A percentile compares a stretch with the other conserved stretches of the same genome.
Evolutionary conservation across 192 early-diverging fungal species (phyloP).

Genomic region (Gaertneriomyces sp.): DNA sequence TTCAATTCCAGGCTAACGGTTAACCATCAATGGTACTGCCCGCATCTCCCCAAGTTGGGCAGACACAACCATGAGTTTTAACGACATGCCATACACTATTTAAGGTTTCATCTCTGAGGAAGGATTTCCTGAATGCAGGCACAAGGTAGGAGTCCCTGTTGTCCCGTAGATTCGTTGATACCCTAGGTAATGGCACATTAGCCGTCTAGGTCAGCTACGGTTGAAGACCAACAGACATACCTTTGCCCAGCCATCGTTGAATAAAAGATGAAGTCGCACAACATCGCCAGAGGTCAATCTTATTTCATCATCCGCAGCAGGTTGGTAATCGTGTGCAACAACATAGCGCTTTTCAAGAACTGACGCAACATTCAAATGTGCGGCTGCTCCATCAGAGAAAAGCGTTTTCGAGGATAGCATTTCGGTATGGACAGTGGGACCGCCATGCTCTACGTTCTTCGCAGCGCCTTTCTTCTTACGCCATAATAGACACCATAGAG

Average conservation of each 20-base stretch:
- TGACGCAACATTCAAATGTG: conserved; percentile 19
- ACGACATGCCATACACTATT: background rate
- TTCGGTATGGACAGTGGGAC: background rate
- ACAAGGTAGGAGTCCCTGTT: conserved; percentile 37
- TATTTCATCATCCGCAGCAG: conserved; percentile 35
- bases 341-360: conserved; percentile 33
- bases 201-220: background rate
- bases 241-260: conserved; percentile 34
- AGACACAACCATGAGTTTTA: background rate
- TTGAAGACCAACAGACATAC: background rate
- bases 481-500: no score
- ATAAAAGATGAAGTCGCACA: conserved; percentile 30
- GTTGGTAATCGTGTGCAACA: conserved; percentile 28
- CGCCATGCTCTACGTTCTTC: no score
- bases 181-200: conserved; percentile 7
- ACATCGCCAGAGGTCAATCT: conserved; percentile 27
- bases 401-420: background rate
- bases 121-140: conserved; percentile 26
- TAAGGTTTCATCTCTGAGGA: background rate
- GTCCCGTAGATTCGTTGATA: conserved; percentile 35
- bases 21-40: no score
- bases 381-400: background rate
- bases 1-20: no score
- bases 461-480: no score
- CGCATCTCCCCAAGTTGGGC: background rate